Percentiles rank a stretch among this genome's conserved stretches.
These are phyloP conservation scores for Auriscalpium microsporum DNA, from an alignment of 768 basidiomycete species.

Conservation along the genomic window DNA sequence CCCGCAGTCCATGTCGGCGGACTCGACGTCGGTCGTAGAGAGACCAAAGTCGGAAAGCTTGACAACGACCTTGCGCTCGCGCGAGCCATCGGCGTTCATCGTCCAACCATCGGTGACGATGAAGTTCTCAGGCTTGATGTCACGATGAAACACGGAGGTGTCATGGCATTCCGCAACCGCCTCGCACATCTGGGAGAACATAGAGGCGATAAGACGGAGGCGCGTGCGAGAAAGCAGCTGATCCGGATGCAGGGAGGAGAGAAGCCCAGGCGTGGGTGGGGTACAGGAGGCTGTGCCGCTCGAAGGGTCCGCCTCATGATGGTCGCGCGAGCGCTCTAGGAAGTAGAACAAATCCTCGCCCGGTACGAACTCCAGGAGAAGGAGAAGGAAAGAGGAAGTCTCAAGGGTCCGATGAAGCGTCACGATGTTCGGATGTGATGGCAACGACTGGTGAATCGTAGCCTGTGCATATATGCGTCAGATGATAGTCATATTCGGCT, in stretches of 20 bases:
- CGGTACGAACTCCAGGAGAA: slow-evolving; percentile 91
- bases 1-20: slow-evolving; percentile 96
- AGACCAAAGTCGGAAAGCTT: slow-evolving; percentile 97
- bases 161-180: slow-evolving; percentile 93
- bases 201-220: slow-evolving; percentile 87
- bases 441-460: slow-evolving; percentile 89
- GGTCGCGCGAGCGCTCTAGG: slow-evolving; percentile 91
- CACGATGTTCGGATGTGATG: slow-evolving; percentile 87
- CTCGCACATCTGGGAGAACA: slow-evolving; percentile 99
- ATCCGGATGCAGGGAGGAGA: slow-evolving; percentile 71
- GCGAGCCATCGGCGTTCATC: slow-evolving; percentile 43
- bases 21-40: slow-evolving; percentile 81
- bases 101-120: slow-evolving; percentile 81
- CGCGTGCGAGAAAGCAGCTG: slow-evolving; percentile 82
- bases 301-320: slow-evolving; percentile 48
- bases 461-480: slow-evolving; percentile 39
- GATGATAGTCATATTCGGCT: neutral
- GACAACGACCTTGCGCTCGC: slow-evolving; percentile 85
- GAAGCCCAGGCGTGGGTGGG: slow-evolving; percentile 88
- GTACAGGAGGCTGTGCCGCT: slow-evolving; percentile 43
- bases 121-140: slow-evolving; percentile 99
- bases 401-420: slow-evolving; percentile 91
- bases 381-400: slow-evolving; percentile 82
- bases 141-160: slow-evolving; percentile 85
- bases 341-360: slow-evolving; percentile 98